Conservation (phyloP, 495 filamentous ascomycete species). For the Trichoderma erinaceum region DNA sequence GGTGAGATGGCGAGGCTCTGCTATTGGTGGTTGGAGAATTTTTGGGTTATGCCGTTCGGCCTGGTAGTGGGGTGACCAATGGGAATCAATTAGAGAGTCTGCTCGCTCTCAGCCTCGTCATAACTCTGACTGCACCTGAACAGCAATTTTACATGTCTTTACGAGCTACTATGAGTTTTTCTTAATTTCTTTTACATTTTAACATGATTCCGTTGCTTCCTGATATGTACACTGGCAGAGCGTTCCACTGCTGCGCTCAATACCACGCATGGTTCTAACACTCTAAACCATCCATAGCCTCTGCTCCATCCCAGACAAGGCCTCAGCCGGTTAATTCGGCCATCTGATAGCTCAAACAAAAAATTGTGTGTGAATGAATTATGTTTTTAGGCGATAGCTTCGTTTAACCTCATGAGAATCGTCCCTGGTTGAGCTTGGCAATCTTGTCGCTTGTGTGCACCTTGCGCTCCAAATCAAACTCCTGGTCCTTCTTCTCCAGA, state of each 20-base stretch:
- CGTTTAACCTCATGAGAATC: background rate
- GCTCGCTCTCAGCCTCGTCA: constrained; percentile 1
- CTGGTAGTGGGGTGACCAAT: constrained; percentile 8
- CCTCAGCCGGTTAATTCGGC: background rate
- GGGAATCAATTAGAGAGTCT: background rate
- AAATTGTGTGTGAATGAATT: background rate
- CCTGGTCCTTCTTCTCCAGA: constrained; percentile 44
- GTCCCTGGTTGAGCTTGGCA: constrained; percentile 14
- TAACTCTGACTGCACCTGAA: background rate
- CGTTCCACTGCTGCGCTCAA: background rate
- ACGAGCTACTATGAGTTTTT: background rate
- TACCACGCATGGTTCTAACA: background rate
- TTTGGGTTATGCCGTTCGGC: constrained; percentile 23
- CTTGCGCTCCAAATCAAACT: constrained; percentile 17
- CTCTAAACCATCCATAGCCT: constrained; percentile 5
- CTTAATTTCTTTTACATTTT: background rate
- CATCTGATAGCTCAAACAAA: background rate
- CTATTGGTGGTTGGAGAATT: constrained; percentile 30
- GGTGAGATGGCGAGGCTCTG: constrained; percentile 10
- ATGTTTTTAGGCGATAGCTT: background rate
- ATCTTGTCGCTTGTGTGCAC: constrained; percentile 15
- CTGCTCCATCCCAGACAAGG: background rate
- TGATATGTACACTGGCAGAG: constrained; percentile 11
- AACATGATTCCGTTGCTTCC: background rate
- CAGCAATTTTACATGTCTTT: background rate